These are phyloP conservation scores for Colletotrichum zoysiae DNA, from an alignment of 2,329 filamentous ascomycete species.

Conservation along the genomic window DNA sequence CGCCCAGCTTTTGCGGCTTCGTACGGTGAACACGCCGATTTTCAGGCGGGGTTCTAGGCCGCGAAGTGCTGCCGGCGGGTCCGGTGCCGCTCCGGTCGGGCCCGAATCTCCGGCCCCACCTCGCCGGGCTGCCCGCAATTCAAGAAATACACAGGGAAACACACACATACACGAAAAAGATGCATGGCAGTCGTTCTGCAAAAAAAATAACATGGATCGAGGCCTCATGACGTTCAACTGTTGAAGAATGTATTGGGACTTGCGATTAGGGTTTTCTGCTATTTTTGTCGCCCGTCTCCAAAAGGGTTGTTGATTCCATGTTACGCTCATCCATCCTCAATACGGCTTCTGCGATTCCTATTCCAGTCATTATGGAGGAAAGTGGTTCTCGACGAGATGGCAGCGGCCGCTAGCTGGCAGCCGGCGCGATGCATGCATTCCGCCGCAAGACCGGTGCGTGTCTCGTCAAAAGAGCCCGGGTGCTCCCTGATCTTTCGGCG, in stretches of 20 bases:
- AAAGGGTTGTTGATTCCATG: constrained; percentile 1
- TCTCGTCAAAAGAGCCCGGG: neutral
- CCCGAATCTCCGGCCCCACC: neutral
- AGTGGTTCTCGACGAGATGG: neutral
- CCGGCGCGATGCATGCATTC: constrained; percentile 8
- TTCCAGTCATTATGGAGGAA: neutral
- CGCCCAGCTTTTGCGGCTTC: rapidly evolving
- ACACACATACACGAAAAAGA: neutral
- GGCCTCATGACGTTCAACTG: neutral
- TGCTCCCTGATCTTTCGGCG: neutral
- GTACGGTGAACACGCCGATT: neutral
- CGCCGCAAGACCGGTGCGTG: neutral
- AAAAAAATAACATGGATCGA: neutral
- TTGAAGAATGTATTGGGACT: neutral
- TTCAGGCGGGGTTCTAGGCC: neutral
- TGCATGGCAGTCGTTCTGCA: neutral
- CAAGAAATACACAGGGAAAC: neutral
- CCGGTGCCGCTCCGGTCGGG: neutral
- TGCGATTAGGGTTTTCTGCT: neutral
- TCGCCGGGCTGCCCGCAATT: neutral
- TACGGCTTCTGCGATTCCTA: constrained; percentile 10
- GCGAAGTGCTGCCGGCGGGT: neutral
- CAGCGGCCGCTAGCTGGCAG: neutral
- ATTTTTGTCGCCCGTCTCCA: neutral
- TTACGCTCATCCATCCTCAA: constrained; percentile 2